Evolutionary conservation across 371 early-diverging fungal genomes (phyloP), one percentile per base, ranked within the genome.

Genomic region (Mortierella sp.): DNA sequence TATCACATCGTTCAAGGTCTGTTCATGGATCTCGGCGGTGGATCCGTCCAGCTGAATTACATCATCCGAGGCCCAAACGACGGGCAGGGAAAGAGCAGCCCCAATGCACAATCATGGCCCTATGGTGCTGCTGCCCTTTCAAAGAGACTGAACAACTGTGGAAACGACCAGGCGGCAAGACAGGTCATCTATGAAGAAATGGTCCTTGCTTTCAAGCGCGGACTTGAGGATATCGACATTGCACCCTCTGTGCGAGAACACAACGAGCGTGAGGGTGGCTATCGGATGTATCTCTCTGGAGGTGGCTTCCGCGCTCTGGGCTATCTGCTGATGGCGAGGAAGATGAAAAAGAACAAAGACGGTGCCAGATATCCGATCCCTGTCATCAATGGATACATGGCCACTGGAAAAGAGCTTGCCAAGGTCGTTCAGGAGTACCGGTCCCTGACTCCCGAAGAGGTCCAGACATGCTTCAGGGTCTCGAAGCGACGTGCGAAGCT

Each of bases 1-100:
- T 89, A 82, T 58, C 80, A 84, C 52, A 78, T 78, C 1, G 87
- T 87, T 37, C 67, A 86, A 51, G 89, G 89, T 3, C 57, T 89
- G 30, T 87, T 86, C 7, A 84, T 87, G 84, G 89, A 89, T 67
- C 78, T 86, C 3, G 89, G 89, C 6, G 89, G 89, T 3, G 89
- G 89, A 6, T 86, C 86, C 5, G 82, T 89, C 0, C 88, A 89
- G 60, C 63, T 89, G 12, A 88, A 88, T 44, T 89, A 88, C 39
- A 85, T 89, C 17, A 79, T 79, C 47, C 68, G 79, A 15, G 72
- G 62, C 23, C 54, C 69, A 15, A 34, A 54, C 3, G 68, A 70
- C n/a, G 70, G 58, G 1, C 50, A 55, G 9, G 81, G 86, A 14
- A 27, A 66, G 11, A 85, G 83, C 23, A 79, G 82, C 7, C 47